Percentiles rank a stretch among this genome's conserved stretches.
Conservation (phyloP, 148 eudicot species). For the Nyssa sinensis region DNA sequence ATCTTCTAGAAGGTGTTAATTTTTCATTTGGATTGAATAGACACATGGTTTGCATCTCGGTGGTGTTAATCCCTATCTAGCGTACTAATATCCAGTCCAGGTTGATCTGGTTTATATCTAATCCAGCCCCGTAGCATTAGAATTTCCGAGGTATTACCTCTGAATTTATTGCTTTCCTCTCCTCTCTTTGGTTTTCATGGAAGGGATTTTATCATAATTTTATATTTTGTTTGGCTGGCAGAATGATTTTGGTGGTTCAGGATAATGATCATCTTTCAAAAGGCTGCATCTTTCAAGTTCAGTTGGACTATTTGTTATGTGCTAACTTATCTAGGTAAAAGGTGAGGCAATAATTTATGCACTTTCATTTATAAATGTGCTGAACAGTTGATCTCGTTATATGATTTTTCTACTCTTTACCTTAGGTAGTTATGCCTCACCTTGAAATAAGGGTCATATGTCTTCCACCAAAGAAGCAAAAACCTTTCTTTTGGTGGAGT, state of each 20-base stretch:
- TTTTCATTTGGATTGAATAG: not conserved
- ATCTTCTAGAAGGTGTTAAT: not conserved
- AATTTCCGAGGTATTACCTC: too few relatives aligned
- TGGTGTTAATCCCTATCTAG: too few relatives aligned
- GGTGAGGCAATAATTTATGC: not conserved
- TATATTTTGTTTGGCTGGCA: not conserved
- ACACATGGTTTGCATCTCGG: too few relatives aligned
- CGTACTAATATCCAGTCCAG: too few relatives aligned
- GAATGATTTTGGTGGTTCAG: not conserved
- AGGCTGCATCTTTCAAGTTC: not conserved
- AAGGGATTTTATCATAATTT: too few relatives aligned
- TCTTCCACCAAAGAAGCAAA: not conserved
- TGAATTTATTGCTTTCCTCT: too few relatives aligned
- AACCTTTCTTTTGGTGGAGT: not conserved
- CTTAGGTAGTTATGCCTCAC: not conserved
- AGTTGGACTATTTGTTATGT: not conserved
- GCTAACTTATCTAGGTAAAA: not conserved
- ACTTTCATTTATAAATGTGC: not conserved
- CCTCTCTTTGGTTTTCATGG: too few relatives aligned
- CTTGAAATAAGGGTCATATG: not conserved
- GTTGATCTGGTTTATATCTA: too few relatives aligned
- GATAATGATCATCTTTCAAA: not conserved
- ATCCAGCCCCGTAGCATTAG: too few relatives aligned
- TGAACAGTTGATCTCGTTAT: not conserved
- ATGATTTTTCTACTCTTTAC: not conserved